Evolutionary conservation across 2,329 filamentous ascomycete genomes (phyloP), one percentile per base, ranked within the genome.

Genomic region (Zymoseptoria ardabiliae): DNA sequence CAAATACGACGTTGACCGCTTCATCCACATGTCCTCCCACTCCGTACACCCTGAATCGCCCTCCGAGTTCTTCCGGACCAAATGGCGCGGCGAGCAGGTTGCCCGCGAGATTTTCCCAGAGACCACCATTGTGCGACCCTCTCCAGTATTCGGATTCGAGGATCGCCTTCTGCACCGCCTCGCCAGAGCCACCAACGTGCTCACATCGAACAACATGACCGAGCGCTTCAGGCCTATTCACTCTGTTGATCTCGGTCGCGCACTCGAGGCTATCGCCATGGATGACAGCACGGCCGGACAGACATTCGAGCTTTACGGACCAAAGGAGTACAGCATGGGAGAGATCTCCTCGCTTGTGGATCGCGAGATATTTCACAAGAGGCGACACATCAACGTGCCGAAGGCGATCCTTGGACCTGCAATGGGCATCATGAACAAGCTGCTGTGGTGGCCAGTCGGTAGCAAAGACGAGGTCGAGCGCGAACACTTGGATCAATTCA

Each of bases 1-100:
- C 70, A 99, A 99, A 78, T 99, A 99, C 77, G 93, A 99, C 71
- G 86, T 97, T 67, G 94, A 99, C 77, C 87, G 94, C 65, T 99
- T 90, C 76, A 91, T 99, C 65, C 94, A 99, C 70, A 87, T 99
- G 68, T 99, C 94, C 9, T 96, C 92, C 30, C 92, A 95, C 82
- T 97, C 93, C 72, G 93, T 91, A 59, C 81, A 88, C 74, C 82
- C 85, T 50, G 81, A 89, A 67, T 97, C 93, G 19, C 76, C 86
- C 2, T 93, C 91, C 10, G 90, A 94, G 71, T 99, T 93, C 82
- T 97, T 89, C 77, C 82, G 88, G 61, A 96, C 91, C 68, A 99
- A 99, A 84, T 92, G 82, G 61, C 84, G 81, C 71, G 89, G 89
- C 67, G 94, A 99, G 79, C 81, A 88, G 72, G 84, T 95, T 54